A percentile compares a stretch with the other conserved stretches of the same genome.
These are phyloP conservation scores for Penicillium ochrochloron DNA, from an alignment of 495 filamentous ascomycete species.

Conservation along the genomic window DNA sequence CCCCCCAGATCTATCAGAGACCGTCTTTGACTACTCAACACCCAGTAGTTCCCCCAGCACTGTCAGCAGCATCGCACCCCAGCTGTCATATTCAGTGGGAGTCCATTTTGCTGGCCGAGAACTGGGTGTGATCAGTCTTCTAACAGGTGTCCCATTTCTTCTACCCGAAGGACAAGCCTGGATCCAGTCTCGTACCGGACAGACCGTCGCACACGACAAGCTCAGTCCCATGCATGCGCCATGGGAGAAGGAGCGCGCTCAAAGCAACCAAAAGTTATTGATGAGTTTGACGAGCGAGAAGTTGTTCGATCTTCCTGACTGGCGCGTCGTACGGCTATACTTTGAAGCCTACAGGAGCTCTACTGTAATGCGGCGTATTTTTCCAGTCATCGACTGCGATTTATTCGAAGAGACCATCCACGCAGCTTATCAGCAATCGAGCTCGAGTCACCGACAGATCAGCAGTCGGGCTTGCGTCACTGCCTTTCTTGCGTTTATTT, in stretches of 20 bases:
- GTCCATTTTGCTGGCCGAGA: slow-evolving; percentile 56
- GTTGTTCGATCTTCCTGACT: slow-evolving; percentile 38
- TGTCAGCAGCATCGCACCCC: slow-evolving; percentile 20
- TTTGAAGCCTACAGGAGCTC: slow-evolving; percentile 32
- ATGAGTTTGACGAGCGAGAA: slow-evolving; percentile 29
- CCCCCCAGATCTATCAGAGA: slow-evolving; percentile 15
- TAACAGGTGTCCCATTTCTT: slow-evolving; percentile 53
- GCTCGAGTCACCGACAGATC: slow-evolving; percentile 20
- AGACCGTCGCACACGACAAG: slow-evolving; percentile 42
- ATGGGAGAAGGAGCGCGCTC: slow-evolving; percentile 42
- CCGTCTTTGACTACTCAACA: slow-evolving; percentile 15
- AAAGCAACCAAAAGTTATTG: slow-evolving; percentile 30
- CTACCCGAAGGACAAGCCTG: slow-evolving; percentile 50
- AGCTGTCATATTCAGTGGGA: slow-evolving; percentile 40
- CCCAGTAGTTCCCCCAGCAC: slow-evolving; percentile 28
- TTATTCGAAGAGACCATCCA: slow-evolving; percentile 49
- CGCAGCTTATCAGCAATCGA: slow-evolving; percentile 40
- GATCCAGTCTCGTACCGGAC: slow-evolving; percentile 52
- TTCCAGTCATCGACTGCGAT: slow-evolving; percentile 46
- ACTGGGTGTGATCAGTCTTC: slow-evolving; percentile 49
- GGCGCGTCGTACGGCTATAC: slow-evolving; percentile 24
- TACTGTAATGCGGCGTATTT: slow-evolving; percentile 44
- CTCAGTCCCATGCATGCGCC: slow-evolving; percentile 39
- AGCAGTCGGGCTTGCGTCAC: slow-evolving; percentile 48
- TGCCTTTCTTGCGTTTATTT: slow-evolving; percentile 48